Percentiles rank a stretch among this genome's conserved stretches.
Evolutionary conservation across 257 asterid genomes (phyloP).

Genomic region (Nicotiana undulata): DNA sequence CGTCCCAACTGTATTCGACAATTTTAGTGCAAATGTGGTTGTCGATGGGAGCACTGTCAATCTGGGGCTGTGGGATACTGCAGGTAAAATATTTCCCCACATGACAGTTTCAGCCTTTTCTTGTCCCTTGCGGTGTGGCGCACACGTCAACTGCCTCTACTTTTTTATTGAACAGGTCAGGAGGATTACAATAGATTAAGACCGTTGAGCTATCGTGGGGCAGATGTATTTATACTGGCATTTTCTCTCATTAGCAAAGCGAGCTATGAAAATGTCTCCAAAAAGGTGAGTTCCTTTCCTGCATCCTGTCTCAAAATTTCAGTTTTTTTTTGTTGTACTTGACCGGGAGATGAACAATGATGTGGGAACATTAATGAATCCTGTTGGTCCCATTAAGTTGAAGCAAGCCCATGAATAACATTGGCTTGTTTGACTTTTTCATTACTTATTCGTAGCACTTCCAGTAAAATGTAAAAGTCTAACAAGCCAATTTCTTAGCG

Average conservation of each 20-base stretch:
- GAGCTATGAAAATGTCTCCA: constrained; percentile 77
- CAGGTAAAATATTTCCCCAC: constrained; percentile 37
- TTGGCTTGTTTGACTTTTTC: not conserved
- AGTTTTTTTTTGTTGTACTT: not conserved
- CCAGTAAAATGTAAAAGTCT: too few relatives aligned
- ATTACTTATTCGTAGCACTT: not conserved
- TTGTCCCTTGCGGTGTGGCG: not conserved
- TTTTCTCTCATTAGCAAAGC: constrained; percentile 93
- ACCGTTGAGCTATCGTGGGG: constrained; percentile 93
- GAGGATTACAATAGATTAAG: constrained; percentile 88
- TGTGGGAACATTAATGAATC: not conserved
- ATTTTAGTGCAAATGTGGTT: constrained; percentile 80
- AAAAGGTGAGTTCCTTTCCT: constrained; percentile 39
- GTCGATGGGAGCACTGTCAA: constrained; percentile 87
- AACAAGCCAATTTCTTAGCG: not conserved
- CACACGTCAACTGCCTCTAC: not conserved
- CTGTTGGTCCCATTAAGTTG: not conserved
- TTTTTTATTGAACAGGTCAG: constrained; percentile 43
- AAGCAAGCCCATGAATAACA: not conserved
- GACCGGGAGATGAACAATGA: not conserved
- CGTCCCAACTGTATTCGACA: constrained; percentile 93
- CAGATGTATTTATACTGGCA: constrained; percentile 90
- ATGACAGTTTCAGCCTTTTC: not conserved
- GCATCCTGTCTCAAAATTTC: not conserved
- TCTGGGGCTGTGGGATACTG: constrained; percentile 94